phyloP scores from a whole-genome alignment of 1,284 basidiomycete genomes.

The Pascua guehoae region DNA sequence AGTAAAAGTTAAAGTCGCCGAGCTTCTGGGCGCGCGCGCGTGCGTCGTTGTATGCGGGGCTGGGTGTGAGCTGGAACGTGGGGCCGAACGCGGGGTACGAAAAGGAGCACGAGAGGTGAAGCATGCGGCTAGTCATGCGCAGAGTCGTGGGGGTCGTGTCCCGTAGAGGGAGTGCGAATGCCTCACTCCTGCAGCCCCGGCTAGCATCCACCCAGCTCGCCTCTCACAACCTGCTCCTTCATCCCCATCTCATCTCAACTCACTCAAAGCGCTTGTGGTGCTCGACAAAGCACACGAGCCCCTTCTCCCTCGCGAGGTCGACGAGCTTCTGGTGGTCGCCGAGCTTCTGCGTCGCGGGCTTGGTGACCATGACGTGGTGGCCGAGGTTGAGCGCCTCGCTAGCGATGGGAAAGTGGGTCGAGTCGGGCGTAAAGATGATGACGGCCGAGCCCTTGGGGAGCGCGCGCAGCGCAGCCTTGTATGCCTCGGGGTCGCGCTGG shows the following conservation, averaged over 20 bases:
- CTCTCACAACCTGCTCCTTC: not conserved
- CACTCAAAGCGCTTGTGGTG: constrained; percentile 69
- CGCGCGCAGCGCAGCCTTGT: constrained; percentile 78
- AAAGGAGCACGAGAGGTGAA: too few species aligned
- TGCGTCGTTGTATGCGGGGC: constrained; percentile 85
- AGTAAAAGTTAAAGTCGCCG: constrained; percentile 83
- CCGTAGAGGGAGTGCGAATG: too few species aligned
- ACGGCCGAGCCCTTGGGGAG: constrained; percentile 78
- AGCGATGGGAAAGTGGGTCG: constrained; percentile 79
- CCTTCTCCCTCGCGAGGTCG: constrained; percentile 66
- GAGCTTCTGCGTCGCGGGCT: constrained; percentile 83
- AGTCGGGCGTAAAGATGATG: constrained; percentile 58
- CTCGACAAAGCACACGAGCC: constrained; percentile 85
- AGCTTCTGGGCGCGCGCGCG: constrained; percentile 65
- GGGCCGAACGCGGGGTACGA: too few species aligned
- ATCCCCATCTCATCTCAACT: constrained; percentile 3
- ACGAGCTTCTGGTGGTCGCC: constrained; percentile 76
- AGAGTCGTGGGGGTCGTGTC: too few species aligned
- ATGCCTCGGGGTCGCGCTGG: constrained; percentile 71
- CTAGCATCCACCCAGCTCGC: not conserved
- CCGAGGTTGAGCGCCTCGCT: constrained; percentile 77
- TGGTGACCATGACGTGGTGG: constrained; percentile 85
- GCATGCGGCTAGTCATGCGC: too few species aligned
- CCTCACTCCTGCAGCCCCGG: too few species aligned
- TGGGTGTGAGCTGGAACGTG: constrained; percentile 8